A percentile compares a stretch with the other conserved stretches of the same genome.
phyloP scores from a whole-genome alignment of 371 early-diverging fungal species.

The Mortierella sp. region DNA sequence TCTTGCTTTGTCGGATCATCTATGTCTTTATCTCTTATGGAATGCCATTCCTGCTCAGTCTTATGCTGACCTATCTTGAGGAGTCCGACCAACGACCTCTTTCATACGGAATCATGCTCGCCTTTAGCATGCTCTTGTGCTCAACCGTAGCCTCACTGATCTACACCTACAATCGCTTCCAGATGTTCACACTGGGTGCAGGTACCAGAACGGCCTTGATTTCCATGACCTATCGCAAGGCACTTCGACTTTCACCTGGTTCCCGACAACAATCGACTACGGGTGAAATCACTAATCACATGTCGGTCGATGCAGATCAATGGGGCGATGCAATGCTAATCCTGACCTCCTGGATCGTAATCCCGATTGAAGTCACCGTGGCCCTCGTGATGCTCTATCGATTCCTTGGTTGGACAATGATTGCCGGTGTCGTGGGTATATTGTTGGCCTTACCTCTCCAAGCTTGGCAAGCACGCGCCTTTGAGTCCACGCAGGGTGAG shows the following conservation, averaged over 20 bases:
- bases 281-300: slow-evolving; percentile 37
- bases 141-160: slow-evolving; percentile 21
- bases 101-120: slow-evolving; percentile 32
- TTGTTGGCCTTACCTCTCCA: slow-evolving; percentile 18
- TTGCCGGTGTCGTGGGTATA: slow-evolving; percentile 21
- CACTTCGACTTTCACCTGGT: slow-evolving; percentile 30
- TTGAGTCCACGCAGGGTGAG: slow-evolving; percentile 9
- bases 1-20: slow-evolving; percentile 18
- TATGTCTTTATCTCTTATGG: slow-evolving; percentile 25
- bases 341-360: slow-evolving; percentile 27
- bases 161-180: slow-evolving; percentile 40
- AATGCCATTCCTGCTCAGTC: slow-evolving; percentile 22
- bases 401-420: slow-evolving; percentile 30
- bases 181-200: slow-evolving; percentile 25
- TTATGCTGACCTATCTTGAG: slow-evolving; percentile 24
- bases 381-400: slow-evolving; percentile 16
- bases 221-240: slow-evolving; percentile 39
- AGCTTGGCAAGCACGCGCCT: slow-evolving; percentile 11
- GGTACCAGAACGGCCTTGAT: slow-evolving; percentile 17
- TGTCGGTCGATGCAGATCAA: slow-evolving; percentile 37
- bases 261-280: slow-evolving; percentile 16
- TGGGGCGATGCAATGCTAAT: slow-evolving; percentile 26
- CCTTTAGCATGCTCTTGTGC: slow-evolving; percentile 23
- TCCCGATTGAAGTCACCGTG: slow-evolving; percentile 22
- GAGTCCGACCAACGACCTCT: slow-evolving; percentile 17